Percentiles rank a stretch among this genome's conserved stretches.
phyloP scores from a whole-genome alignment of 306 rosid genomes.

The Arachis hypogaea region DNA sequence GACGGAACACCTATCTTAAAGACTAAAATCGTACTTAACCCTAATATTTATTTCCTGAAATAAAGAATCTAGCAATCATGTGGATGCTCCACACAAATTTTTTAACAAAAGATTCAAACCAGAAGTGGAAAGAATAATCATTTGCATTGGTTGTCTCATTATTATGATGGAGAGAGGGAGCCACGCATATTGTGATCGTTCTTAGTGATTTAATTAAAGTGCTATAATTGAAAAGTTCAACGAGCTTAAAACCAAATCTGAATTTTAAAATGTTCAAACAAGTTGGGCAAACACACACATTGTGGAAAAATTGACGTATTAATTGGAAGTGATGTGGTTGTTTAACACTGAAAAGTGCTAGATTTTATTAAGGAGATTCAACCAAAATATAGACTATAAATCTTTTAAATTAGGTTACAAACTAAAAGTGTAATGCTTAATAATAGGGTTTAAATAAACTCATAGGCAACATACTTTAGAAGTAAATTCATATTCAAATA shows the following conservation, averaged over 20 bases:
- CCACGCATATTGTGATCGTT: slow-evolving; percentile 46
- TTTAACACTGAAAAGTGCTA: too few relatives aligned
- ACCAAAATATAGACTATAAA: too few relatives aligned
- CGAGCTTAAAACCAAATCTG: slow-evolving; percentile 23
- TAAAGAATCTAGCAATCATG: slow-evolving; percentile 42
- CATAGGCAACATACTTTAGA: too few relatives aligned
- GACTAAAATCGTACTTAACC: too few relatives aligned
- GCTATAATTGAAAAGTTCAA: slow-evolving; percentile 33
- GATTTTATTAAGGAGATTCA: too few relatives aligned
- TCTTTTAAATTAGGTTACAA: too few relatives aligned
- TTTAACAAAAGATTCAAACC: slow-evolving; percentile 42
- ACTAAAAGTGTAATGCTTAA: too few relatives aligned
- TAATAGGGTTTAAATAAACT: too few relatives aligned
- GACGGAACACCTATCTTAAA: too few relatives aligned
- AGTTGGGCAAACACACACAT: neutral
- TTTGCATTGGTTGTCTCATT: slow-evolving; percentile 28
- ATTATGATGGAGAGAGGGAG: slow-evolving; percentile 30
- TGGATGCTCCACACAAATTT: slow-evolving; percentile 41
- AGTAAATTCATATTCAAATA: too few relatives aligned
- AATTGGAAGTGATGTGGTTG: neutral
- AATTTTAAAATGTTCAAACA: slow-evolving; percentile 24
- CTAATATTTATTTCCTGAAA: too few relatives aligned
- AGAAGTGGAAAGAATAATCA: slow-evolving; percentile 41
- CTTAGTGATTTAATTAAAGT: slow-evolving; percentile 42
- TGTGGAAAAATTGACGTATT: slow-evolving; percentile 12